Conservation (phyloP, 2,329 filamentous ascomycete species). For the Stachybotrys chlorohalonatus region DNA sequence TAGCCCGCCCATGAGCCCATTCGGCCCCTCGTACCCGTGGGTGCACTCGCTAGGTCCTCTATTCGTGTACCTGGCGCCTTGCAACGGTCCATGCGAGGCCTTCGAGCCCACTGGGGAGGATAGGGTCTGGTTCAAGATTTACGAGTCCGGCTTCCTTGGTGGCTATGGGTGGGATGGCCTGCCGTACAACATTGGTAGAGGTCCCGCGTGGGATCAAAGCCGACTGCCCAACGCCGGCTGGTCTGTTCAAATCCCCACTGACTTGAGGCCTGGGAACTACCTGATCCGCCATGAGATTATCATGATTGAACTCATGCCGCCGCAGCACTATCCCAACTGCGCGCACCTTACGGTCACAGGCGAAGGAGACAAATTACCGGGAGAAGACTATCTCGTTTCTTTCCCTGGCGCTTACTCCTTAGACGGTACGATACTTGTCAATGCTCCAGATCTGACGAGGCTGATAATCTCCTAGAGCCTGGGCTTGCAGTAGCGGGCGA, state of each 20-base stretch:
- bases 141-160: constrained; percentile 38
- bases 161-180: constrained; percentile 11
- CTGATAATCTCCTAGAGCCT: neutral
- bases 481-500: constrained; percentile 1
- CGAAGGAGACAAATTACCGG: constrained; percentile 1
- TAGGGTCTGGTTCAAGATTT: constrained; percentile 50
- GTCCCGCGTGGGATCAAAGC: constrained; percentile 15
- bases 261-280: constrained; percentile 42
- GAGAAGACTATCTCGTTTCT: constrained; percentile 1
- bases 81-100: constrained; percentile 21
- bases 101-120: constrained; percentile 39
- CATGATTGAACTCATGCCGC: constrained; percentile 33
- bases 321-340: constrained; percentile 1
- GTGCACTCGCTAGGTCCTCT: constrained; percentile 48
- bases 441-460: neutral
- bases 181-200: constrained; percentile 34
- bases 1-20: neutral
- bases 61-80: constrained; percentile 45
- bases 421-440: neutral
- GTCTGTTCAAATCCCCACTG: constrained; percentile 38
- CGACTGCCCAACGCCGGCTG: constrained; percentile 27
- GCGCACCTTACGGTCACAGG: constrained; percentile 1
- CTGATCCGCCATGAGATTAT: constrained; percentile 48
- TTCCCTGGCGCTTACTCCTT: constrained; percentile 2
- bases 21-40: constrained; percentile 23